Percentiles rank a stretch among this genome's conserved stretches.
Conservation (phyloP, 1,284 basidiomycete genomes). For the Afroboletus lepidellus region DNA sequence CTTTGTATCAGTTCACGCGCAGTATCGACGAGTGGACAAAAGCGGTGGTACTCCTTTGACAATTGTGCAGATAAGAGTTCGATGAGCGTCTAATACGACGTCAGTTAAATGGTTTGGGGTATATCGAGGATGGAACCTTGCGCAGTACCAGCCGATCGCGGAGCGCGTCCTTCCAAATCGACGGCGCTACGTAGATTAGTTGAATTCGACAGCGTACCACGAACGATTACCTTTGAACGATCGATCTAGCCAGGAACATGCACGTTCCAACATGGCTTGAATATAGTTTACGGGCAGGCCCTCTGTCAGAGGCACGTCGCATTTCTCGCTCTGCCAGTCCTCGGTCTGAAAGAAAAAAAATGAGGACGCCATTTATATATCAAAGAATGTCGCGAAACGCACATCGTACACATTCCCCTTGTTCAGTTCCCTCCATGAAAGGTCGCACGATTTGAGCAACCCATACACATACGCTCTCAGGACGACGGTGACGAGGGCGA, state of each 20-base stretch:
- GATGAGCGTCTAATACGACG: slow-evolving; percentile 31
- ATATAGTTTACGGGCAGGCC: slow-evolving; percentile 59
- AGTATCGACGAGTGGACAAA: slow-evolving; percentile 15
- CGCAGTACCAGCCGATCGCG: slow-evolving; percentile 54
- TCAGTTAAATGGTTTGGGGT: slow-evolving; percentile 1
- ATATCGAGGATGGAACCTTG: slow-evolving; percentile 42
- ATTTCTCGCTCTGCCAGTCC: slow-evolving; percentile 87
- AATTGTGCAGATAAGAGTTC: slow-evolving; percentile 46
- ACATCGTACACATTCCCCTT: slow-evolving; percentile 78
- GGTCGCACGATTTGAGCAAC: slow-evolving; percentile 79
- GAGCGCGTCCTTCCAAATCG: slow-evolving; percentile 49
- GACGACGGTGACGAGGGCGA: slow-evolving; percentile 65
- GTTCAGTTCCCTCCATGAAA: slow-evolving; percentile 78
- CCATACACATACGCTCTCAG: slow-evolving; percentile 71
- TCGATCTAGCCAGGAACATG: slow-evolving; percentile 48
- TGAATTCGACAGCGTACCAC: background rate
- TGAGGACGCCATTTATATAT: slow-evolving; percentile 12
- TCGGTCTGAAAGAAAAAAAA: slow-evolving; percentile 56
- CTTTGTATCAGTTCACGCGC: slow-evolving; percentile 25
- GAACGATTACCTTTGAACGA: slow-evolving; percentile 40
- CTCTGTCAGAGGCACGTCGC: slow-evolving; percentile 78
- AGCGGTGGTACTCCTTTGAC: slow-evolving; percentile 26
- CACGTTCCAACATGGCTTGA: slow-evolving; percentile 61
- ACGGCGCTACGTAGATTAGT: slow-evolving; percentile 34
- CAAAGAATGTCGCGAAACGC: slow-evolving; percentile 33